phyloP scores from a whole-genome alignment of 345 rosid species.

The Eucalyptus cloeziana region DNA sequence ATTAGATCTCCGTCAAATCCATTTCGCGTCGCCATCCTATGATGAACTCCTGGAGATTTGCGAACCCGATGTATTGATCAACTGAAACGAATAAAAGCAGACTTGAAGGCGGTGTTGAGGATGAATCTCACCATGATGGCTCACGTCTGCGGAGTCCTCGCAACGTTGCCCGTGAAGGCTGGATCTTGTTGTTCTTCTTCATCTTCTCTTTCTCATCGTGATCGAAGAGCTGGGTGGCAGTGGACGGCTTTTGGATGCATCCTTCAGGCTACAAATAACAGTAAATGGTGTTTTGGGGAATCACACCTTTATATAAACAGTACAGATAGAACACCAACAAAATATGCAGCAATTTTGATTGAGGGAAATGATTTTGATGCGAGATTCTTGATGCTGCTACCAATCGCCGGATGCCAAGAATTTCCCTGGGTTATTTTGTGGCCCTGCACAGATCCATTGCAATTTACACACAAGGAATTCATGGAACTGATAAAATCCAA shows the following conservation, averaged over 20 bases:
- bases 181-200: slow-evolving; percentile 8
- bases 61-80: background rate
- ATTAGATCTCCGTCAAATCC: background rate
- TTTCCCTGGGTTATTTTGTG: too few relatives aligned
- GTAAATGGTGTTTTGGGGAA: background rate
- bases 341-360: background rate
- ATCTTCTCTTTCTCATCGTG: background rate
- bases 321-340: rapidly evolving
- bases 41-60: background rate
- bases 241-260: background rate
- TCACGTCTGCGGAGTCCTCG: slow-evolving; percentile 40
- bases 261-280: background rate
- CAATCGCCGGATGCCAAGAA: rapidly evolving
- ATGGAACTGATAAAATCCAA: rapidly evolving
- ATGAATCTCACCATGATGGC: slow-evolving; percentile 46
- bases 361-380: rapidly evolving
- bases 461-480: rapidly evolving
- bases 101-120: slow-evolving; percentile 47
- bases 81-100: slow-evolving; percentile 29
- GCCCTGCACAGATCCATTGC: background rate
- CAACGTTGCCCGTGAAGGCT: slow-evolving; percentile 55
- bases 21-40: background rate
- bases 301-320: too few relatives aligned
- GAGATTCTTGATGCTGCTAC: rapidly evolving
- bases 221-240: background rate